A percentile compares a stretch with the other conserved stretches of the same genome.
These are phyloP conservation scores for Fusarium dimerum DNA, from an alignment of 2,329 filamentous ascomycete genomes.

Conservation along the genomic window DNA sequence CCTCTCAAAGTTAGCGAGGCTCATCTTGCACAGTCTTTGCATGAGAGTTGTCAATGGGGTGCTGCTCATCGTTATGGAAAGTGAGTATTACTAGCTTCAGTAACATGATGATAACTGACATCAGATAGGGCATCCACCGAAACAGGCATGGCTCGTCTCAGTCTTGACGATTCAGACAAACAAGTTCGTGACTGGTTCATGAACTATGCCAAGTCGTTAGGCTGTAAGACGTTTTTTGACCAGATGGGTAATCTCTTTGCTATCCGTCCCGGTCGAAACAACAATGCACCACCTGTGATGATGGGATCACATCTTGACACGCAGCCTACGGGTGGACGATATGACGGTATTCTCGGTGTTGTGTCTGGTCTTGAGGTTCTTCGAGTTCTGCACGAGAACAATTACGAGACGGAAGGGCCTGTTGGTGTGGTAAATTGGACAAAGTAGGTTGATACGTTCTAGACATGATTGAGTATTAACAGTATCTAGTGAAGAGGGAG, in stretches of 20 bases:
- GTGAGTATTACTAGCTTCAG: constrained; percentile 21
- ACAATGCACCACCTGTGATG: constrained; percentile 63
- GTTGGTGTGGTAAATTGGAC: constrained; percentile 80
- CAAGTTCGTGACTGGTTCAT: constrained; percentile 76
- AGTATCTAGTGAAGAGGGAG: constrained; percentile 69
- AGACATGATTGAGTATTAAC: constrained; percentile 3
- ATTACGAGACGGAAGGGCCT: constrained; percentile 68
- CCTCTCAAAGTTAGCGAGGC: constrained; percentile 4
- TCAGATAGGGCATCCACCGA: constrained; percentile 42
- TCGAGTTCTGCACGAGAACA: constrained; percentile 65
- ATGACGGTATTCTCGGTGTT: constrained; percentile 78
- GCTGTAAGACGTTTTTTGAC: constrained; percentile 69
- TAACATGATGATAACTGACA: not conserved
- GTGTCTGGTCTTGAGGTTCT: constrained; percentile 73
- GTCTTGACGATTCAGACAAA: constrained; percentile 72
- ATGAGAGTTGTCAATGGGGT: constrained; percentile 22
- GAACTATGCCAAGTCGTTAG: constrained; percentile 59
- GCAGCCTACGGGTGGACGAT: constrained; percentile 65
- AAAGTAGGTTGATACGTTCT: constrained; percentile 46
- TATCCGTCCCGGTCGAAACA: constrained; percentile 60
- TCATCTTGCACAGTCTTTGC: constrained; percentile 16
- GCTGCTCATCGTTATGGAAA: constrained; percentile 23
- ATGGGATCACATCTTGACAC: constrained; percentile 71
- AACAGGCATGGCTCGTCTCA: constrained; percentile 75
- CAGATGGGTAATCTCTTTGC: constrained; percentile 83